Evolutionary conservation across 1,284 basidiomycete genomes (phyloP).

Genomic region (Trametes sp.): DNA sequence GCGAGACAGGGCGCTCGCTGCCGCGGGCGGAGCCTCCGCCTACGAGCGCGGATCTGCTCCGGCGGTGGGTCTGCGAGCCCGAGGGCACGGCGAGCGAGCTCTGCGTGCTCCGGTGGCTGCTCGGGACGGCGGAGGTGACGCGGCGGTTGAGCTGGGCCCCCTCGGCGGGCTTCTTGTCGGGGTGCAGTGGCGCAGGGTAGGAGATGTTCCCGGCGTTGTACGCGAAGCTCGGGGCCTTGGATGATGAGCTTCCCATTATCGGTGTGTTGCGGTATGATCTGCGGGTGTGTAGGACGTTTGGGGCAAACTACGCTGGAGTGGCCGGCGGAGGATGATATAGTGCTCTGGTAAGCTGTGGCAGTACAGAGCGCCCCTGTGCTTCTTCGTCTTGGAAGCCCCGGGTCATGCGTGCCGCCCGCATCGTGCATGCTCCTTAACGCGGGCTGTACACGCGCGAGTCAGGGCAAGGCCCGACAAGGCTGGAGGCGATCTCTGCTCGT

Average conservation of each 20-base stretch:
- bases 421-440: neutral
- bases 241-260: slow-evolving; percentile 31
- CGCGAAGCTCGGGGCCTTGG: slow-evolving; percentile 23
- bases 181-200: slow-evolving; percentile 12
- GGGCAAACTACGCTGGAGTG: neutral
- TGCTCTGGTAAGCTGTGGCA: slow-evolving; percentile 2
- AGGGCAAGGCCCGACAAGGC: slow-evolving; percentile 5
- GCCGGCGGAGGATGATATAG: slow-evolving; percentile 1
- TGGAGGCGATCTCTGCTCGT: slow-evolving; percentile 5
- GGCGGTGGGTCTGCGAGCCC: slow-evolving; percentile 21
- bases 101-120: slow-evolving; percentile 1
- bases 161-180: slow-evolving; percentile 13
- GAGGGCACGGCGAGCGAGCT: slow-evolving; percentile 16
- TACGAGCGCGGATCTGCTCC: slow-evolving; percentile 32
- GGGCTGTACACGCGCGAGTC: slow-evolving; percentile 2
- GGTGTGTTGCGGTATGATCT: neutral
- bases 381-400: neutral
- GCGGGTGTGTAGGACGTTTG: neutral
- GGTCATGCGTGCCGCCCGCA: slow-evolving; percentile 13
- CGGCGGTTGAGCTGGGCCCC: slow-evolving; percentile 22
- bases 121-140: slow-evolving; percentile 15
- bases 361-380: neutral
- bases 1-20: slow-evolving; percentile 3
- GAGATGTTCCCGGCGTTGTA: slow-evolving; percentile 17
- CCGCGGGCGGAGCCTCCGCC: slow-evolving; percentile 8